Conservation (phyloP, 768 basidiomycete species). For the Boletus tomentosulus region DNA sequence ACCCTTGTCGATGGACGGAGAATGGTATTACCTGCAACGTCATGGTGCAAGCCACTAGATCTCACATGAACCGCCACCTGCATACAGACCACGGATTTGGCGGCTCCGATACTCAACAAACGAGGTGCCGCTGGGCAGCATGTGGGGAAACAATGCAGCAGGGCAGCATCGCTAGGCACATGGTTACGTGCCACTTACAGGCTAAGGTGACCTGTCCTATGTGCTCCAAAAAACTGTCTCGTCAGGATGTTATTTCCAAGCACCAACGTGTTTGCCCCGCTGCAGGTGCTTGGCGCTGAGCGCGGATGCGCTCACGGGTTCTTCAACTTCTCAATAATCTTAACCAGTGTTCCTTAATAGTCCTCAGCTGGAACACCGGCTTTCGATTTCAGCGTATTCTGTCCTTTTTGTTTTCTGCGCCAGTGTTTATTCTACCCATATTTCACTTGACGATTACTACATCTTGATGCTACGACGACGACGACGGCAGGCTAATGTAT, state of each 20-base stretch:
- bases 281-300: slow-evolving; percentile 13
- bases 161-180: slow-evolving; percentile 26
- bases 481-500: not conserved
- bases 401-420: not conserved
- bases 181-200: slow-evolving; percentile 26
- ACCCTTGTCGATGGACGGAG: slow-evolving; percentile 21
- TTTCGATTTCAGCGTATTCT: not conserved
- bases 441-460: not conserved
- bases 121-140: slow-evolving; percentile 18
- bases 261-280: slow-evolving; percentile 25
- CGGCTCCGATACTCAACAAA: slow-evolving; percentile 19
- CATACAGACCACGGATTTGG: slow-evolving; percentile 21
- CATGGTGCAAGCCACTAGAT: slow-evolving; percentile 21
- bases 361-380: not conserved
- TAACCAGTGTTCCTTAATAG: not conserved
- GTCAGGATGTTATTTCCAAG: slow-evolving; percentile 25
- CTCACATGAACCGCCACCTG: slow-evolving; percentile 25
- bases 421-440: too few species aligned
- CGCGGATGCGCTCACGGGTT: not conserved
- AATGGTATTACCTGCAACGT: slow-evolving; percentile 8
- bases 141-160: slow-evolving; percentile 24
- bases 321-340: not conserved
- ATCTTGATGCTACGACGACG: not conserved
- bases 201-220: slow-evolving; percentile 26
- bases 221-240: slow-evolving; percentile 27